These are phyloP conservation scores for Saccharomycopsis sp. DNA, from an alignment of 805 yeast species.

Conservation along the genomic window DNA sequence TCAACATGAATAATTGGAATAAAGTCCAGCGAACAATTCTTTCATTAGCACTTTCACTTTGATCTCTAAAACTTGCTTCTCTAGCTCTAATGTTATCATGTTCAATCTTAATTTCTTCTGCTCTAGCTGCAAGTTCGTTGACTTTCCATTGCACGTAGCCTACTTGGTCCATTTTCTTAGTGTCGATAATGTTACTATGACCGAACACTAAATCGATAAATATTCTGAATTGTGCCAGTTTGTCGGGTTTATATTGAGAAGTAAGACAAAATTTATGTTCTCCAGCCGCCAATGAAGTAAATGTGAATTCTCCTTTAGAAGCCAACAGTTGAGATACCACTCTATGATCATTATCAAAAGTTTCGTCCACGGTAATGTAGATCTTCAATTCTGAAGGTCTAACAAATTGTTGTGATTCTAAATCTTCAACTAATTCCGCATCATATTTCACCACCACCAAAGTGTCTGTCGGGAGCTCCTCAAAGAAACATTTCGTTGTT, in stretches of 20 bases:
- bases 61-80: constrained; percentile 69
- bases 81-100: constrained; percentile 54
- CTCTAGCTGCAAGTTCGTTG: constrained; percentile 43
- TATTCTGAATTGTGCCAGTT: constrained; percentile 47
- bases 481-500: constrained; percentile 72
- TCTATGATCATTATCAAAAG: constrained; percentile 74
- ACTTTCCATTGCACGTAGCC: constrained; percentile 46
- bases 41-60: constrained; percentile 64
- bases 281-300: constrained; percentile 75
- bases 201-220: constrained; percentile 65
- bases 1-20: constrained; percentile 57
- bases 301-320: constrained; percentile 59
- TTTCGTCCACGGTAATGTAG: constrained; percentile 34
- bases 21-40: constrained; percentile 67
- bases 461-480: constrained; percentile 69
- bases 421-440: constrained; percentile 48
- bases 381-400: constrained; percentile 43
- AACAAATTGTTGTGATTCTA: constrained; percentile 27
- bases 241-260: constrained; percentile 26
- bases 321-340: constrained; percentile 59
- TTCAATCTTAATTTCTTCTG: constrained; percentile 51
- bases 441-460: constrained; percentile 71
- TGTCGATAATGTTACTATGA: constrained; percentile 54
- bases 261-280: constrained; percentile 72
- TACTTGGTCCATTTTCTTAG: constrained; percentile 44